Evolutionary conservation across 169 alveolate genomes (phyloP), one percentile per base, ranked within the genome.

Genomic region (Eimeria necatrix): DNA sequence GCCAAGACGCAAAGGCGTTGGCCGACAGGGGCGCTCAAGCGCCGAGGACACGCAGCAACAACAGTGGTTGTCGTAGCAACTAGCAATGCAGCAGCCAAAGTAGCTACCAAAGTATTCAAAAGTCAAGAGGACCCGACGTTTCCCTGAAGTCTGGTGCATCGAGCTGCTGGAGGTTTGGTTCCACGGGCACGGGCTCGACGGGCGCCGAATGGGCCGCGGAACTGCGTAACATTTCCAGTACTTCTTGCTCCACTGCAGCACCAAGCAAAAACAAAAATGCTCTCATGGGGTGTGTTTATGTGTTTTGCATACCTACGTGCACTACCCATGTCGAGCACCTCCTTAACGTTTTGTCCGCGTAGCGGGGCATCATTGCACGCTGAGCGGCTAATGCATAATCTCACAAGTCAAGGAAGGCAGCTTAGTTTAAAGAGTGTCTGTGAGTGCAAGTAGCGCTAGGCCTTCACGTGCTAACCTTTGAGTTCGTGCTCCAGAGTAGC

Each of bases 401-500:
- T 32, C 41, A 32, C 41, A 32, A 2, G 2, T 32, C 41, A 32
- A 32, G 3, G 41, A 32, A 32, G 41, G 41, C 41, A 32, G 41
- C 41, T 32, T 32, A 0, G 41, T 32, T 32, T 32, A 32, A 32
- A 32, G 41, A 2, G 41, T 32, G 41, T 32, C 41, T 32, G 41
- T 32, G 41, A 32, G 41, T 32, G 41, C 41, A 32, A 32, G 41
- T 0, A 32, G 41, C 2, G 41, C 41, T 32, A 32, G 41, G 41
- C 0, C 3, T 32, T 32, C 41, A 32, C 41, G 32, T 6, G 46
- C 87, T n/a, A 4, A 84, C 93, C 94, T 85, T 85, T 26, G 24
- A 87, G 93, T 73, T 94, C 94, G 32, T 51, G 86, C 46, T 48
- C 94, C 61, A 94, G 89, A 7, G 56, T 59, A 48, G 74, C 96